phyloP scores from a whole-genome alignment of 129 eudicot species.

The Saposhnikovia divaricata region DNA sequence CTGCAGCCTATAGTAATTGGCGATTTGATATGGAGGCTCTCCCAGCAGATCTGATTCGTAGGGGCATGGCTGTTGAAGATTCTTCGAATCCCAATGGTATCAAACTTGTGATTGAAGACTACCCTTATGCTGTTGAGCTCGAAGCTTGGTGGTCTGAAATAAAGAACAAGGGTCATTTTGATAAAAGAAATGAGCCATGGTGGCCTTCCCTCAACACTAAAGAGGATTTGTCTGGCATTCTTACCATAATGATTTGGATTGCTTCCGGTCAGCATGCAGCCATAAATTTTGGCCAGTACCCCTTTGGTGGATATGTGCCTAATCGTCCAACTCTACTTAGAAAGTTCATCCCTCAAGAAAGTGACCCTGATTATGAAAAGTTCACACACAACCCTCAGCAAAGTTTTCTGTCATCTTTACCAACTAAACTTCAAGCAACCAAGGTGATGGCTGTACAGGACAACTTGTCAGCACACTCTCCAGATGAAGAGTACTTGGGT shows the following conservation, averaged over 20 bases:
- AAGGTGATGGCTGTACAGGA: slow-evolving; percentile 86
- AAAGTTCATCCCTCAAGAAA: slow-evolving; percentile 49
- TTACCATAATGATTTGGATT: slow-evolving; percentile 56
- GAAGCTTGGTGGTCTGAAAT: slow-evolving; percentile 83
- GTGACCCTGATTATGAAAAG: slow-evolving; percentile 44
- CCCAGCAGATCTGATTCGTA: slow-evolving; percentile 63
- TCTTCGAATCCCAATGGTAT: slow-evolving; percentile 52
- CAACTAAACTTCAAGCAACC: slow-evolving; percentile 71
- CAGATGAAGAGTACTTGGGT: slow-evolving; percentile 68
- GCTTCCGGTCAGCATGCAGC: slow-evolving; percentile 88
- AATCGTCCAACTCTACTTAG: slow-evolving; percentile 76
- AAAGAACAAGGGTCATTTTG: slow-evolving; percentile 56
- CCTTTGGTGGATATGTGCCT: slow-evolving; percentile 72
- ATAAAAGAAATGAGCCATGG: slow-evolving; percentile 62
- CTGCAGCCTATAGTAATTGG: slow-evolving; percentile 69
- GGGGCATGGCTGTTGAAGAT: slow-evolving; percentile 82
- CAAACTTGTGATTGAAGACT: slow-evolving; percentile 68
- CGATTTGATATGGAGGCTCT: slow-evolving; percentile 70
- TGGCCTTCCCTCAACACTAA: slow-evolving; percentile 60
- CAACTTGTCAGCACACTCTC: slow-evolving; percentile 64
- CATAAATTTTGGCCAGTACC: slow-evolving; percentile 76
- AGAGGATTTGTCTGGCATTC: slow-evolving; percentile 49
- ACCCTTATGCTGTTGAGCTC: slow-evolving; percentile 79
- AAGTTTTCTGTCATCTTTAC: slow-evolving; percentile 56
- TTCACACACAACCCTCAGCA: slow-evolving; percentile 46